Base-by-base conservation (phyloP, 2,329 filamentous ascomycete species). In the Pseudocercospora cruenta region DNA sequence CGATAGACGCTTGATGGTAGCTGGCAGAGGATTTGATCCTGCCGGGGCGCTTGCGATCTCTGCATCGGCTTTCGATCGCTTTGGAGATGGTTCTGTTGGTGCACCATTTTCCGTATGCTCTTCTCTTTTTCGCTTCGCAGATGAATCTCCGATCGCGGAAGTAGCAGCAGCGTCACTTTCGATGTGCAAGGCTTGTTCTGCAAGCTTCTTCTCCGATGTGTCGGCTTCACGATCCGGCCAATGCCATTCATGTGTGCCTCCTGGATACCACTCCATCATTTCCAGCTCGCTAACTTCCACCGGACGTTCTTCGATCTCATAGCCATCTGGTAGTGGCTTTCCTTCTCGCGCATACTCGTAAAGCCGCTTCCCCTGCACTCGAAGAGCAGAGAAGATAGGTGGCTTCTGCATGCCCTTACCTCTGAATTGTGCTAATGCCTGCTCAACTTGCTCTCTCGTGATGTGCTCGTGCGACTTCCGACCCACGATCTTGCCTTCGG, bases 341-440 rank as follows among this genome's bases (percentile, higher is more conserved):
- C 95, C 95, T 77, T 94, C 92, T 58, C 95, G 86, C 21, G 95
- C 95, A 79, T 98, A 98, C 80, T 99, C 94, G 78, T 99, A 99
- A 58, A 97, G 84, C 36, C 92, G 91, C 83, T 97, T 97, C 1
- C 95, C 95, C 71, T 97, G 88, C 79, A 97, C 92, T 78, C 94
- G 94, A 68, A 98, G 84, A 9, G 95, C 95, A 31, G 93, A 97
- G 80, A 94, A 99, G 21, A 99, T 87, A 5, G 94, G 94, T 43
- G 95, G 95, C 71, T 92, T 89, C 82, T 99, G 95, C 82, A 91
- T 89, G 74, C 93, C 93, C 72, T 90, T 90, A 16, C 95, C 95
- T 45, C 89, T 85, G 78, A 97, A 97, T 67, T 84, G 81, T 4
- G 83, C 84, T 64, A 98, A 81, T 16, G 90, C 91, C 76, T 91